These are phyloP conservation scores for Termitomyces sp. DNA, from an alignment of 768 basidiomycete species.

Conservation along the genomic window DNA sequence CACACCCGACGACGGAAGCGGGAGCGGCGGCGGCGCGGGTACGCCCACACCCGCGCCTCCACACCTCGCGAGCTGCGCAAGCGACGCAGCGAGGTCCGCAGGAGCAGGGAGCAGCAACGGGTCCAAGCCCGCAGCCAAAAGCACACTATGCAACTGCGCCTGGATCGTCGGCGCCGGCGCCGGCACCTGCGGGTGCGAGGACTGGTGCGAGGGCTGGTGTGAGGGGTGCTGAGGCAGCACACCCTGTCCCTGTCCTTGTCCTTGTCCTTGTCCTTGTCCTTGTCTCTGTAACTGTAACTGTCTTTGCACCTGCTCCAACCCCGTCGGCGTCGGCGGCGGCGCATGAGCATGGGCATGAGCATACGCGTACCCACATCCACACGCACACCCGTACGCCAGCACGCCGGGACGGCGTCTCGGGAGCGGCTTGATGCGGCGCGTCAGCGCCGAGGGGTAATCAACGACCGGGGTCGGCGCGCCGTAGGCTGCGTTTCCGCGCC, in stretches of 20 bases:
- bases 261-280: slow-evolving; percentile 30
- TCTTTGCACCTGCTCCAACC: too few relatives aligned
- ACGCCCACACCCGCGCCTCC: neutral
- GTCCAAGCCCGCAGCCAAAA: neutral
- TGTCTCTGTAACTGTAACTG: slow-evolving; percentile 30
- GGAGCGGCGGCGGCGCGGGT: too few relatives aligned
- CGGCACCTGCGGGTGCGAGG: neutral
- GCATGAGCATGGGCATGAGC: neutral
- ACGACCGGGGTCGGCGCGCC: too few relatives aligned
- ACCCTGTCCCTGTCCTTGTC: neutral
- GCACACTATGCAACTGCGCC: neutral
- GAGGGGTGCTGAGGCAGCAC: too few relatives aligned
- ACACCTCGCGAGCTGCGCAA: neutral
- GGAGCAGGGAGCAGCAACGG: neutral
- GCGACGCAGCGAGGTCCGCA: neutral
- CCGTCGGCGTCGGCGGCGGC: too few relatives aligned
- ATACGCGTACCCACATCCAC: neutral
- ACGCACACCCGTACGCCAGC: too few relatives aligned
- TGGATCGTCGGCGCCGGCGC: neutral
- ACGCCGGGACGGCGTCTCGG: slow-evolving; percentile 45
- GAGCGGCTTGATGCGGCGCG: slow-evolving; percentile 48
- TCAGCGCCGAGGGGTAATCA: slow-evolving; percentile 21
- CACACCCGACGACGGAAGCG: too few relatives aligned
- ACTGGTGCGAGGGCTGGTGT: too few relatives aligned
- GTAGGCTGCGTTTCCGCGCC: too few relatives aligned